Evolutionary conservation across 257 asterid genomes (phyloP).

Genomic region (Fraxinus quadrangulata): DNA sequence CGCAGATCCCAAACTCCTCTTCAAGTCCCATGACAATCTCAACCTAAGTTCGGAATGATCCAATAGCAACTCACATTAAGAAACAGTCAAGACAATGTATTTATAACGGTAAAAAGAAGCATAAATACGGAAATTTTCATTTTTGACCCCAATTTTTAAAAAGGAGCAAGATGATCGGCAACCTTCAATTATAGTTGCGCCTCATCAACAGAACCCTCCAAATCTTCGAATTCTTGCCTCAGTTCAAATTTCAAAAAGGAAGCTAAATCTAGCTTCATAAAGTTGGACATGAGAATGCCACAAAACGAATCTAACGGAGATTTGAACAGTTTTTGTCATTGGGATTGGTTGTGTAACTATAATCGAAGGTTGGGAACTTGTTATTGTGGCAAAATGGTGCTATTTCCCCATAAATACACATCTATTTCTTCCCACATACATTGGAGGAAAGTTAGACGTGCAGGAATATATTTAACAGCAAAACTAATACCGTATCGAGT

Average conservation of each 20-base stretch:
- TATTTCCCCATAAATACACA: background rate
- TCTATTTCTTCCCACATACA: background rate
- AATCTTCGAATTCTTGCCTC: background rate
- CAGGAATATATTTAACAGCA: background rate
- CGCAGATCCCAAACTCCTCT: conserved; percentile 84
- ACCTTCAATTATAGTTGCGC: background rate
- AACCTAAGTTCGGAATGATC: conserved; percentile 41
- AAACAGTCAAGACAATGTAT: background rate
- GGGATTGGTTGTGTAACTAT: background rate
- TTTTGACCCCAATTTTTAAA: background rate
- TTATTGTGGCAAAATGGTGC: background rate
- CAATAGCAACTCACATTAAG: background rate
- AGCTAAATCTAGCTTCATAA: background rate
- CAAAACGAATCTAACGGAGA: background rate
- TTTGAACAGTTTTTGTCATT: background rate
- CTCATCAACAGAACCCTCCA: background rate
- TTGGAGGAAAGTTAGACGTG: background rate
- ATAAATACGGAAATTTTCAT: background rate
- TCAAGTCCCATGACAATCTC: conserved; percentile 97
- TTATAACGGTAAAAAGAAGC: background rate
- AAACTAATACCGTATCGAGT: conserved; percentile 78
- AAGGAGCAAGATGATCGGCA: background rate
- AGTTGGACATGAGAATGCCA: background rate
- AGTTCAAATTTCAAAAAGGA: background rate
- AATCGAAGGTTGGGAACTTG: background rate